Conservation (phyloP, 1,139 yeast species). For the Debaryomyces fabryi region DNA sequence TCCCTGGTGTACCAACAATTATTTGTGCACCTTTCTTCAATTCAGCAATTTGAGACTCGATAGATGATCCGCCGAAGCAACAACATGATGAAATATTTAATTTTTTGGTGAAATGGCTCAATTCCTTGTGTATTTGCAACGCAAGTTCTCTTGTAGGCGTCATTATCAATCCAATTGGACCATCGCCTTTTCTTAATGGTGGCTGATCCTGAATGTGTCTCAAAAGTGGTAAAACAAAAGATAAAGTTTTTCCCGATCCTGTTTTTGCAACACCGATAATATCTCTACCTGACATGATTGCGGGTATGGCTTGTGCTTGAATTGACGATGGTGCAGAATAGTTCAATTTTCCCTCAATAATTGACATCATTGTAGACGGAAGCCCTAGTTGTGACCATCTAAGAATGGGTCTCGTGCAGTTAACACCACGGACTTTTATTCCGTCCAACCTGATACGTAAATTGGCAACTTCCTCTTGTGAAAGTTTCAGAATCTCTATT, state of each 20-base stretch:
- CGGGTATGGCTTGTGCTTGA: constrained; percentile 90
- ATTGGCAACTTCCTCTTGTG: constrained; percentile 54
- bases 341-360: constrained; percentile 50
- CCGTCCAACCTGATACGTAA: constrained; percentile 64
- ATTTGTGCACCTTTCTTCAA: constrained; percentile 79
- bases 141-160: constrained; percentile 96
- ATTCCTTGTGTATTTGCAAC: constrained; percentile 75
- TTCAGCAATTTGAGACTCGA: constrained; percentile 80
- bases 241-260: constrained; percentile 94
- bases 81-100: constrained; percentile 60
- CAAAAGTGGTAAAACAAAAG: constrained; percentile 81
- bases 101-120: constrained; percentile 57
- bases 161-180: constrained; percentile 80
- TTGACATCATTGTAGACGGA: constrained; percentile 57
- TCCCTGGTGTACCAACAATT: constrained; percentile 93
- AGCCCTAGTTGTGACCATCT: constrained; percentile 86
- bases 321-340: constrained; percentile 79
- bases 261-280: constrained; percentile 94
- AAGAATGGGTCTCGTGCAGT: constrained; percentile 67
- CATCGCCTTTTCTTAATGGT: constrained; percentile 54
- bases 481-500: constrained; percentile 49
- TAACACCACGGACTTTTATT: constrained; percentile 59
- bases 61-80: constrained; percentile 93
- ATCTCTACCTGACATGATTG: constrained; percentile 87
- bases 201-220: constrained; percentile 79